phyloP scores from a whole-genome alignment of 176 grass and related monocot species.

The Tuctoria greenei region DNA sequence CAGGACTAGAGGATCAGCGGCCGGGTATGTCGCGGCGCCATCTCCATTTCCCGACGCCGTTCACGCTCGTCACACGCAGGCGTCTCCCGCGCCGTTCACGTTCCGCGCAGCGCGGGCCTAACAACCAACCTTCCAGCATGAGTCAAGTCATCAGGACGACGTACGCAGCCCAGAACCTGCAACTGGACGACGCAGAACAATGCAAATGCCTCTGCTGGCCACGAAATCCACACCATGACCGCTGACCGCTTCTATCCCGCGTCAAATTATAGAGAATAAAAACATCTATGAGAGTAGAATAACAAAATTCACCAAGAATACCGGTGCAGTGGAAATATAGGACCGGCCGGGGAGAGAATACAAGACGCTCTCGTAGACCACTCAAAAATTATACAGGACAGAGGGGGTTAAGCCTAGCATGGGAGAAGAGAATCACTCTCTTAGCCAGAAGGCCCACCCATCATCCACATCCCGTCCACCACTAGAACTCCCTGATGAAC shows the following conservation, averaged over 20 bases:
- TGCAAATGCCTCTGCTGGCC: too few species aligned
- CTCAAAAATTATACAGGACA: neutral
- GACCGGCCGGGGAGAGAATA: neutral
- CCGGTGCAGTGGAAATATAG: neutral
- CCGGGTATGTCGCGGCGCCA: too few species aligned
- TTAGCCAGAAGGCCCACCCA: constrained; percentile 40
- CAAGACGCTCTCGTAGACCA: neutral
- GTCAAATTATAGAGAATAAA: neutral
- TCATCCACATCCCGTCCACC: constrained; percentile 40
- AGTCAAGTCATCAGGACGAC: neutral
- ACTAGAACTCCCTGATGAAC: neutral
- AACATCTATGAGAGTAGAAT: neutral
- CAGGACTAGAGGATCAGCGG: too few species aligned
- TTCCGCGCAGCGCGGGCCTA: neutral
- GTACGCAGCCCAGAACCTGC: too few species aligned
- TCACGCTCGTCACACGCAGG: too few species aligned
- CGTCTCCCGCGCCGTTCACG: too few species aligned
- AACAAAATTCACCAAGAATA: neutral
- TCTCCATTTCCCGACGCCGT: too few species aligned
- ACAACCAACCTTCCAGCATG: neutral
- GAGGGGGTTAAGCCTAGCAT: constrained; percentile 40
- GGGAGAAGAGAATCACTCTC: constrained; percentile 48
- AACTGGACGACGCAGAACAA: too few species aligned
- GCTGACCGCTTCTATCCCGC: neutral
- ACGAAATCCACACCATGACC: neutral